Evolutionary conservation across 1,284 basidiomycete genomes (phyloP), one percentile per base, ranked within the genome.

Genomic region (Somion occarium): DNA sequence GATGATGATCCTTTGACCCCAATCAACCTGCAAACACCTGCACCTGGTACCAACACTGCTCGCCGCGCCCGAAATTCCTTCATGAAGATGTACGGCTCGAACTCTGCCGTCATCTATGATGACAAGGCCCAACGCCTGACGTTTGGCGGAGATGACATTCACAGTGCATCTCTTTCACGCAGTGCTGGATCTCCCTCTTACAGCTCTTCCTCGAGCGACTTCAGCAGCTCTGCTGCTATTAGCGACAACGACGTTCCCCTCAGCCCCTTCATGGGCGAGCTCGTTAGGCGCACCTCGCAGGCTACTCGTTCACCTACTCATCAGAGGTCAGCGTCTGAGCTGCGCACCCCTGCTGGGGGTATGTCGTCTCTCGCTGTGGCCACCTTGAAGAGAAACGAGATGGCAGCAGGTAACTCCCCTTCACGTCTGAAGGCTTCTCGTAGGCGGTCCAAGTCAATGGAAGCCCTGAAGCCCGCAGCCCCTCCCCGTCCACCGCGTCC

Each of bases 11-110:
- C 50, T 25, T 54, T 61, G 37, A 60, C 56, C 13, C 56, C 63
- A 27, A 57, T 64, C 37, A 58, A 53, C 44, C 50, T 64, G 45
- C 59, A 60, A 38, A 60, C 60, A 2, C 57, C 58, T 11, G 57
- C 56, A 25, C 55, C 56, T 9, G 30, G 22, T 19, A 37, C 50
- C 46, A 51, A 42, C 44, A 46, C 46, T 38, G 51, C 20, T 50
- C 54, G 23, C 41, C 56, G 47, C 48, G 22, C 44, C 19, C 52
- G 53, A 41, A 55, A 64, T 53, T 67, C 66, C n/a, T 49, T 67
- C 30, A 57, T 67, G 43, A 63, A 59, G 51, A 64, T 67, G 65
- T 67, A 65, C 53, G 53, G 60, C 25, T 62, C 60, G 3, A 56
- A 54, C n/a, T 51, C 56, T 1, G 51, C 61, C 2, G 49, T 53